These are phyloP conservation scores for Auricularia cornea DNA, from an alignment of 768 basidiomycete species.

Conservation along the genomic window DNA sequence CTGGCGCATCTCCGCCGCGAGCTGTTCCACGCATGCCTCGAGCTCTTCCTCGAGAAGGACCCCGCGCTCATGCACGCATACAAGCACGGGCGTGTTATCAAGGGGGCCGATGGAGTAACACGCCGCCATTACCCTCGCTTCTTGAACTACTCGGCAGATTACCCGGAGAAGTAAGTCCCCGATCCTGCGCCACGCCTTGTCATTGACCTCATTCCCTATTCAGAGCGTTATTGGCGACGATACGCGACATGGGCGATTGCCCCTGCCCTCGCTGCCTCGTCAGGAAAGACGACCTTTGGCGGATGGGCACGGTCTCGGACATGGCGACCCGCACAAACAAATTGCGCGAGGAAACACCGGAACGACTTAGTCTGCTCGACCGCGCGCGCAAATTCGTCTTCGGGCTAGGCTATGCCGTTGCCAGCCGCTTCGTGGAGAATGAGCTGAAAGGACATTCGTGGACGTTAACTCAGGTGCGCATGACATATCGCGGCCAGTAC, in stretches of 20 bases:
- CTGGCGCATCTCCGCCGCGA: conserved; percentile 16
- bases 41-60: conserved; percentile 15
- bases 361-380: conserved; percentile 6
- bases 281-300: conserved; percentile 20
- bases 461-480: background rate
- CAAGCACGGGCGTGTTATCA: conserved; percentile 18
- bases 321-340: background rate
- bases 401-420: background rate
- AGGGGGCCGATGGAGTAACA: conserved; percentile 18
- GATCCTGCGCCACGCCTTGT: conserved; percentile 6
- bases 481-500: background rate
- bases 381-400: conserved; percentile 1
- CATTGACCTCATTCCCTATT: background rate
- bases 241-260: conserved; percentile 30
- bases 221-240: conserved; percentile 30
- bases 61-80: conserved; percentile 18
- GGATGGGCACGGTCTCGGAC: conserved; percentile 21
- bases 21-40: conserved; percentile 24
- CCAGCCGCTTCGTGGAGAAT: background rate
- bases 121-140: conserved; percentile 18
- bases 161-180: conserved; percentile 29
- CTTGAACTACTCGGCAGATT: conserved; percentile 25
- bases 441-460: background rate
- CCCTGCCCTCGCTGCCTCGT: conserved; percentile 34
- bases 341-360: conserved; percentile 10